Conservation (phyloP, 2,329 filamentous ascomycete genomes). For the Pseudogymnoascus pannorum region DNA sequence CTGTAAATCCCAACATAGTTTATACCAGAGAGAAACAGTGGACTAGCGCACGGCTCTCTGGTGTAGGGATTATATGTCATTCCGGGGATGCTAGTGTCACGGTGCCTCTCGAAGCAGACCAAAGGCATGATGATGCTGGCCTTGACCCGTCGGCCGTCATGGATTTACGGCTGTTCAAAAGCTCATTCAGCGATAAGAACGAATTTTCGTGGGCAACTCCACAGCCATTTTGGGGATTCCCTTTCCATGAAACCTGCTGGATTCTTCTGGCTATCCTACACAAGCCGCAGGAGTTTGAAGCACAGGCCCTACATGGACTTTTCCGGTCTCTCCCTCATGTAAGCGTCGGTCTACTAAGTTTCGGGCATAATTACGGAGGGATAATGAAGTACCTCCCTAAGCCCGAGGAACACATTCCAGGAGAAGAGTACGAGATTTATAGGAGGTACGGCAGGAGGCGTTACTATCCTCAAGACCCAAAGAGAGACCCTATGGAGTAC, state of each 20-base stretch:
- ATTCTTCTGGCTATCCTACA: background rate
- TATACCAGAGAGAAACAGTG: background rate
- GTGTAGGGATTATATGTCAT: background rate
- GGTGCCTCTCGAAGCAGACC: background rate
- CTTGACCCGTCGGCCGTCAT: background rate
- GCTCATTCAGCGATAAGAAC: background rate
- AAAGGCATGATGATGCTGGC: background rate
- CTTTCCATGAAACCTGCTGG: background rate
- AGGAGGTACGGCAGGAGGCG: background rate
- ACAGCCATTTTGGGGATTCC: background rate
- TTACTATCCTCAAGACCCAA: background rate
- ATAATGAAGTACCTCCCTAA: background rate
- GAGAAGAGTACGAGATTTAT: background rate
- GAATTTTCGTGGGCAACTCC: background rate
- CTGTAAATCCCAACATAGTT: background rate
- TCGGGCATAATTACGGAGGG: background rate
- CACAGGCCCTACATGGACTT: background rate
- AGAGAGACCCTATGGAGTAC: background rate
- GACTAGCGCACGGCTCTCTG: background rate
- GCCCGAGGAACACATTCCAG: background rate
- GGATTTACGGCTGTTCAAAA: background rate
- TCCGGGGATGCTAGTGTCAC: background rate
- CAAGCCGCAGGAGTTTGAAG: background rate
- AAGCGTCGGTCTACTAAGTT: background rate
- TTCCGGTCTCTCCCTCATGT: background rate